Evolutionary conservation across 371 early-diverging fungal genomes (phyloP).

Genomic region (Phascolomyces articulosus): DNA sequence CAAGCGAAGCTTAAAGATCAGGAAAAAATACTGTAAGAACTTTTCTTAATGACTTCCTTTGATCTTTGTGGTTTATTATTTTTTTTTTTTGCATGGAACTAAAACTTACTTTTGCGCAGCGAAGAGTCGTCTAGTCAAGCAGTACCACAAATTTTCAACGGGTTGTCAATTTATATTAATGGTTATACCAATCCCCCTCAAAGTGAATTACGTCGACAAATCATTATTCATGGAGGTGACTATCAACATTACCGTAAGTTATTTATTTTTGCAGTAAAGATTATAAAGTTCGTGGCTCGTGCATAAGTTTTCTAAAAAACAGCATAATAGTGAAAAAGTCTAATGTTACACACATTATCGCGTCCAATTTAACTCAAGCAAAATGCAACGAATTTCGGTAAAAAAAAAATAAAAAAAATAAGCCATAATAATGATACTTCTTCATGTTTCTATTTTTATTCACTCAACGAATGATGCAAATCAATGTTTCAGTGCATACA

Average conservation of each 20-base stretch:
- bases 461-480: no score
- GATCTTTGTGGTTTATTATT: no score
- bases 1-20: conserved; percentile 66
- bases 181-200: conserved; percentile 69
- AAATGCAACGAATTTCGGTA: conserved; percentile 72
- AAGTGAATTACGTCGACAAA: conserved; percentile 57
- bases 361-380: conserved; percentile 66
- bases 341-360: conserved; percentile 71
- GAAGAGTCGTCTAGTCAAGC: conserved; percentile 29
- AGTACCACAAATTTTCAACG: conserved; percentile 52
- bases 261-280: no score
- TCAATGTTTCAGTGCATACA: conserved; percentile 49
- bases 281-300: no score
- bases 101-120: no score
- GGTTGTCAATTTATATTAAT: conserved; percentile 66
- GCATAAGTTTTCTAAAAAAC: no score
- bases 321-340: conserved; percentile 52
- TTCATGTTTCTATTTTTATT: no score
- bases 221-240: conserved; percentile 64
- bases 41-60: neutral
- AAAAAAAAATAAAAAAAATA: no score
- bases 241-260: conserved; percentile 59
- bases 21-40: conserved; percentile 47
- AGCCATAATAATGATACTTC: no score
- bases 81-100: no score